phyloP scores from a whole-genome alignment of 305 asterid species.

The Solanum hybrid region DNA sequence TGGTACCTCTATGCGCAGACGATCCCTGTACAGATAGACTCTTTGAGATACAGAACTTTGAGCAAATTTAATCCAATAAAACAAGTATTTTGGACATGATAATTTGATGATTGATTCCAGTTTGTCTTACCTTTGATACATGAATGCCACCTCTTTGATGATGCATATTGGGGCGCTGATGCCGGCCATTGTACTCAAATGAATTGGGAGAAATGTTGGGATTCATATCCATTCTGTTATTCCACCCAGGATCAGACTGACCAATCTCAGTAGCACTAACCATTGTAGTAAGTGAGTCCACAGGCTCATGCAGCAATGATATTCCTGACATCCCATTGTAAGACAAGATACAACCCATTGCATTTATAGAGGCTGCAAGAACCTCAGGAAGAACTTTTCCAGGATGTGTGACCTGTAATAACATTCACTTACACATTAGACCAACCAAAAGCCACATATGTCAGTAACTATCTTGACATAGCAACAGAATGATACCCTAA shows the following conservation, averaged over 20 bases:
- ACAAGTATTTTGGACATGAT: conserved; percentile 8
- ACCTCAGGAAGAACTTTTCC: conserved; percentile 50
- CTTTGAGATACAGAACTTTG: conserved; percentile 3
- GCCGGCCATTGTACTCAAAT: conserved; percentile 10
- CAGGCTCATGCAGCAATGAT: conserved; percentile 28
- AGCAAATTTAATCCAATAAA: not conserved
- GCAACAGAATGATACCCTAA: not conserved
- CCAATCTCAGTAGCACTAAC: conserved; percentile 35
- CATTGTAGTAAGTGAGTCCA: conserved; percentile 35
- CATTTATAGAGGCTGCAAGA: conserved; percentile 51
- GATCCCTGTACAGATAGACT: conserved; percentile 1
- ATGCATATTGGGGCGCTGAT: conserved; percentile 10
- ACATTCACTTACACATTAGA: not conserved
- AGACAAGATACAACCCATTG: conserved; percentile 52
- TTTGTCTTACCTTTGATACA: not conserved
- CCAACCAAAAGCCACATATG: not conserved
- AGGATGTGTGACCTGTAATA: conserved; percentile 51
- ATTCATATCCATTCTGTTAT: conserved; percentile 7
- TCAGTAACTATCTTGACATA: not conserved
- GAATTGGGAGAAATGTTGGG: conserved; percentile 22
- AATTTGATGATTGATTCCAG: not conserved
- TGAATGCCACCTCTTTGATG: conserved; percentile 9
- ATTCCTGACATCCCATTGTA: conserved; percentile 64
- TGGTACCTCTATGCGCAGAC: not conserved
- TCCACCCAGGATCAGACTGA: conserved; percentile 16